phyloP scores from a whole-genome alignment of 768 basidiomycete species.

The Naganishia onofrii region DNA sequence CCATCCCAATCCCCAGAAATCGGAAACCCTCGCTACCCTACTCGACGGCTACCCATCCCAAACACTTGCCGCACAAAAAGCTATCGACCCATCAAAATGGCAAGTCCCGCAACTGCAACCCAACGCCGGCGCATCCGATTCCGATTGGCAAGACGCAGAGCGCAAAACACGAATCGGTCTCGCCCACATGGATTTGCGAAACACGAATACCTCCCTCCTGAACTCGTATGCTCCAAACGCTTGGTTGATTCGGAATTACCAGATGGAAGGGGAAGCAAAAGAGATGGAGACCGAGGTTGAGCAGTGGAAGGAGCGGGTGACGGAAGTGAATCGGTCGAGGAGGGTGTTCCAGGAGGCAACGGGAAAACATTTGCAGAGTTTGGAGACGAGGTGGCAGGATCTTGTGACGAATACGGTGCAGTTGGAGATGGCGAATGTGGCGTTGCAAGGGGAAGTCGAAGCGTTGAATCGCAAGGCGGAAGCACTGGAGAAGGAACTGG shows the following conservation, averaged over 20 bases:
- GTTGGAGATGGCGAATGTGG: constrained; percentile 91
- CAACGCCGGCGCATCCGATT: constrained; percentile 28
- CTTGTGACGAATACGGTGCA: constrained; percentile 84
- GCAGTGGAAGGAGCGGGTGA: constrained; percentile 63
- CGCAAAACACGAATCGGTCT: constrained; percentile 42
- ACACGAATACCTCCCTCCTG: constrained; percentile 75
- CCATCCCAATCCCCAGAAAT: constrained; percentile 45
- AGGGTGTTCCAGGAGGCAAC: constrained; percentile 77
- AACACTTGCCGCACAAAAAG: constrained; percentile 33
- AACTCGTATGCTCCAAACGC: constrained; percentile 86
- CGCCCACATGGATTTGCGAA: constrained; percentile 55
- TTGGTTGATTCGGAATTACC: constrained; percentile 87
- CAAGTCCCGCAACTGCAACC: constrained; percentile 15
- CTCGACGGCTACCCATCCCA: constrained; percentile 36
- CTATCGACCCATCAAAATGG: constrained; percentile 48
- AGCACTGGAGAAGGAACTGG: constrained; percentile 41
- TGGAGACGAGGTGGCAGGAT: constrained; percentile 91
- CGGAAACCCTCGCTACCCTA: constrained; percentile 36
- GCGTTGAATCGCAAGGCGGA: constrained; percentile 48
- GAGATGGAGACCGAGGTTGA: constrained; percentile 56
- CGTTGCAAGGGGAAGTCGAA: constrained; percentile 73
- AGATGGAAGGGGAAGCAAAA: constrained; percentile 75
- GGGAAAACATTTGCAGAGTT: constrained; percentile 71
- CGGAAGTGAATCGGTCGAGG: constrained; percentile 80
- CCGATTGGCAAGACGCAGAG: constrained; percentile 44